Evolutionary conservation across 768 basidiomycete genomes (phyloP), one percentile per base, ranked within the genome.

Genomic region (Boletus edulis): DNA sequence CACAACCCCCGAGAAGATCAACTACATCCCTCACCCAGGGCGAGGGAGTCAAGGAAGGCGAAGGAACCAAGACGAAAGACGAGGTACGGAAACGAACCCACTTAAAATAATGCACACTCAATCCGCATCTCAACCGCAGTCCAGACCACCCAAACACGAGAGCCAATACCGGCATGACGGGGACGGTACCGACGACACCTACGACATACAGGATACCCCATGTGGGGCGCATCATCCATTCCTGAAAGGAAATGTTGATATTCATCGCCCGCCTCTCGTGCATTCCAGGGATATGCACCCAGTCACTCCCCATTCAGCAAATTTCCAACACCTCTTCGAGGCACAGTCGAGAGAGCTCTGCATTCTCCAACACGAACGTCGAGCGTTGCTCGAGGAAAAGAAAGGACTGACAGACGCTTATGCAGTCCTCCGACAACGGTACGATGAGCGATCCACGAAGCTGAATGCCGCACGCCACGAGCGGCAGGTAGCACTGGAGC

Each of bases 391-490:
- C 10, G 47, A 65, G 38, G 55, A 65, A 37, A 58, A 44, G 32
- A 51, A 46, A 17, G 32, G n/a, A n/a, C 17, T 58, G 2, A 42
- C 29, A 15, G 52, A 46, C 18, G 31, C 34, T 0, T 35, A 35
- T 42, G 31, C 32, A n/a, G 20, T 39, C 7, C 54, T 62, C 34
- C n/a, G 27, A 18, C 56, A 44, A 5, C 53, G 43, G 7, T 51
- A 32, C 22, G 63, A 62, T 1, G 56, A 58, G 9, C 59, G 51
- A 18, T 39, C 40, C 5, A 54, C 38, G 27, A 55, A 49, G 29
- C 18, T 58, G 17, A 29, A 4, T 11, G 14, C 32, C 10, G 38
- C 4, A 27, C 57, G 57, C 27, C 44, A 55, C 24, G 41, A 62
- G 35, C 47, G 57, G 14, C 57, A 52, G 22, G 15, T 22, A 11